Evolutionary conservation across 306 rosid species (phyloP), one percentile per base, ranked within the genome.

Genomic region (Hippophae rhamnoides): DNA sequence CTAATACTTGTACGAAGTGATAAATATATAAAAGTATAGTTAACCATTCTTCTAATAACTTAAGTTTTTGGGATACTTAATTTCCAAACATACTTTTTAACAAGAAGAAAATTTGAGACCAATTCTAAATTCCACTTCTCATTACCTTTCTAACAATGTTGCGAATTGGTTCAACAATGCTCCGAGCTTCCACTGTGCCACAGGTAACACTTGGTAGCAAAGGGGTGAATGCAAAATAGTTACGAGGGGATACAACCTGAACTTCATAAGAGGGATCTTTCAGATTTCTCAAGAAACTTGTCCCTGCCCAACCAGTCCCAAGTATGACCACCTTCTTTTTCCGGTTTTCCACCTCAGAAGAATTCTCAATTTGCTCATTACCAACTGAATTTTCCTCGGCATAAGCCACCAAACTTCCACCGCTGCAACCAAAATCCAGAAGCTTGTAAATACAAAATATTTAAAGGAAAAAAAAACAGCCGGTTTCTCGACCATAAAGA

Each of bases 281-380:
- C 13, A 92, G 71, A 74, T 78, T 85, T 90, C 82, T 92, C 70
- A 92, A 31, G 70, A 92, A 92, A 75, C 93, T 88, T 6, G 99
- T 92, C 40, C 82, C 88, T 12, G 93, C 99, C 99, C 99, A 92
- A 18, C 99, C 99, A n/a, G 96, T 92, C 69, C 99, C 99, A 62
- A 92, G 86, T 53, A 92, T 85, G 44, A 92, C 93, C 68, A 92
- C 95, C 68, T 81, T 92, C 74, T 87, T 86, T 76, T 76, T 88
- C 59, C 70, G 74, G 6, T 62, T 57, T 50, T 65, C 86, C 25
- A 50, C 74, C 64, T 69, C 84, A 7, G 80, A 67, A 1, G 82
- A n/a, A 23, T 26, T 74, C 25, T 52, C 57, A 51, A 48, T 41
- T 8, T 62, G 64, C 10, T 61, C 27, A 54, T 67, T 50, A 6